phyloP scores from a whole-genome alignment of 352 stramenopile species.

The Globisporangium irregulare region DNA sequence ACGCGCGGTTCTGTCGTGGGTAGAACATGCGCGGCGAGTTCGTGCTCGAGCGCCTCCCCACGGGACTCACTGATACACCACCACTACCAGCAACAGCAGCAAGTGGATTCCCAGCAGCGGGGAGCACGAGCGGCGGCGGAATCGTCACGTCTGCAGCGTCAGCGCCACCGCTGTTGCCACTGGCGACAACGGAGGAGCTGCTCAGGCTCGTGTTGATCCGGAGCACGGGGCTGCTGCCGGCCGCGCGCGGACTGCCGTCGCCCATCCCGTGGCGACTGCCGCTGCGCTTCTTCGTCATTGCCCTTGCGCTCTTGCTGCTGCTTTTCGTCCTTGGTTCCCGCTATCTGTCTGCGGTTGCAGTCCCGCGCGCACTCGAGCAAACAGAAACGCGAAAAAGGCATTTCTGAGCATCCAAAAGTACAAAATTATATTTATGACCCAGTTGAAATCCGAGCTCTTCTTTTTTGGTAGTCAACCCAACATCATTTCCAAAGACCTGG shows the following conservation, averaged over 20 bases:
- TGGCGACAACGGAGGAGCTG: slow-evolving; percentile 1
- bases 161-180: neutral
- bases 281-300: slow-evolving; percentile 22
- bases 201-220: slow-evolving; percentile 19
- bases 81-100: neutral
- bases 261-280: slow-evolving; percentile 7
- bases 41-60: slow-evolving; percentile 1
- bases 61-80: neutral
- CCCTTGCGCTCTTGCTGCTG: neutral
- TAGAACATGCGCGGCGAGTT: slow-evolving; percentile 18
- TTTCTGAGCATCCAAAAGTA: neutral
- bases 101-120: neutral
- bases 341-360: neutral
- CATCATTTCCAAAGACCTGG: slow-evolving; percentile 6
- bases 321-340: neutral
- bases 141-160: neutral
- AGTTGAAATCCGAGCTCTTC: neutral
- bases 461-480: slow-evolving; percentile 10
- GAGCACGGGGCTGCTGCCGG: slow-evolving; percentile 4
- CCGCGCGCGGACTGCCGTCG: neutral
- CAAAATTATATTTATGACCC: neutral
- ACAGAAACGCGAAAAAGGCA: neutral
- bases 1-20: slow-evolving; percentile 9
- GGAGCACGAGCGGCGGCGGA: slow-evolving; percentile 9
- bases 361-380: neutral